Conservation (phyloP, 371 early-diverging fungal species). For the Actinomortierella wolfii region DNA sequence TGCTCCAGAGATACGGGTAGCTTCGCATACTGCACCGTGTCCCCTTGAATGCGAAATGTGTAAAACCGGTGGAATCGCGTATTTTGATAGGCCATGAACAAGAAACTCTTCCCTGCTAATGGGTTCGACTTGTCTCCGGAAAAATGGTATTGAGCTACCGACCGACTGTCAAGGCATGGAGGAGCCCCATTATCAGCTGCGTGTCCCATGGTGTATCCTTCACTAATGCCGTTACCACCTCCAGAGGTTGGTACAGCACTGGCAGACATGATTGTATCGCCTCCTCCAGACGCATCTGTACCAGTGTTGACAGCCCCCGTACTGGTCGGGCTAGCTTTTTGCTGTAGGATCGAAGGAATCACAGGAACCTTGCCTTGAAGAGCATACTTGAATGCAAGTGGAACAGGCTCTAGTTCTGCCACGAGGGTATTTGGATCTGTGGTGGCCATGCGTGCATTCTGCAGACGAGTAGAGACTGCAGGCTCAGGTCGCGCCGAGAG, state of each 20-base stretch:
- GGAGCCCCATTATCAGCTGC: no score
- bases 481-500: not conserved
- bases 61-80: constrained; percentile 30
- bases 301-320: no score
- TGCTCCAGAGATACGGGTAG: constrained; percentile 21
- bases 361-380: no score
- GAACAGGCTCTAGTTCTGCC: constrained; percentile 21
- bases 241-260: no score
- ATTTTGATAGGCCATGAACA: constrained; percentile 36
- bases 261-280: no score
- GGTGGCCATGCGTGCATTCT: constrained; percentile 14
- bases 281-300: not conserved
- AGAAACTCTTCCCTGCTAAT: constrained; percentile 9
- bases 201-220: no score
- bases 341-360: no score
- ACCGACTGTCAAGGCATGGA: not conserved
- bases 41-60: constrained; percentile 16
- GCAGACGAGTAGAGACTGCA: constrained; percentile 12
- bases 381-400: not conserved
- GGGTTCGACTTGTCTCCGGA: not conserved
- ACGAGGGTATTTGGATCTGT: constrained; percentile 20
- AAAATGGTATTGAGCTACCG: not conserved
- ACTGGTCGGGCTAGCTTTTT: no score
- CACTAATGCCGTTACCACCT: no score
- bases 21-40: constrained; percentile 23